phyloP scores from a whole-genome alignment of 257 asterid species.

The Lantana camara region DNA sequence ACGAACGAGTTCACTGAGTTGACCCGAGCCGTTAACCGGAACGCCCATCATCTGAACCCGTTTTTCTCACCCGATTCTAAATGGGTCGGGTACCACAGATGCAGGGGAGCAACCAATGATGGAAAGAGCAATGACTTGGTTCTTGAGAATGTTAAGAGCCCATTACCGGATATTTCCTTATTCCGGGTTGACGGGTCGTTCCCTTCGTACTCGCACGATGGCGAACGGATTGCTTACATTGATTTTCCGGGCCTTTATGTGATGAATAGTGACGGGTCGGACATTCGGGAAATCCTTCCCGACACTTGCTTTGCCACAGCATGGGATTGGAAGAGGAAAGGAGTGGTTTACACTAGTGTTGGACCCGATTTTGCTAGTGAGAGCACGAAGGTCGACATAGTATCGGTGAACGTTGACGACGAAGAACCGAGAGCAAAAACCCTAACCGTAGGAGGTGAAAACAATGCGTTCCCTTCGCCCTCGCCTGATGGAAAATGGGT shows the following conservation, averaged over 20 bases:
- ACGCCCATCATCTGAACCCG: slow-evolving; percentile 77
- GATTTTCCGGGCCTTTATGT: slow-evolving; percentile 64
- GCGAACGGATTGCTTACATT: slow-evolving; percentile 66
- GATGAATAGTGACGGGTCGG: slow-evolving; percentile 81
- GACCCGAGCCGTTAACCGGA: slow-evolving; percentile 58
- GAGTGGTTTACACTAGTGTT: slow-evolving; percentile 74
- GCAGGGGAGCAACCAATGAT: slow-evolving; percentile 54
- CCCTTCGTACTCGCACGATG: slow-evolving; percentile 82
- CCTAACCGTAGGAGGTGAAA: slow-evolving; percentile 62
- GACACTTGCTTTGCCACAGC: slow-evolving; percentile 62
- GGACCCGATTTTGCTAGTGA: slow-evolving; percentile 78
- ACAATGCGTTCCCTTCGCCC: slow-evolving; percentile 88
- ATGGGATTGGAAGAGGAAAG: slow-evolving; percentile 86
- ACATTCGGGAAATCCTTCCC: slow-evolving; percentile 43
- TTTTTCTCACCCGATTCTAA: slow-evolving; percentile 65
- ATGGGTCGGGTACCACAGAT: slow-evolving; percentile 71
- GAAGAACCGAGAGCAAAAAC: slow-evolving; percentile 42
- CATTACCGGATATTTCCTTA: slow-evolving; percentile 54
- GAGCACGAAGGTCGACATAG: slow-evolving; percentile 69
- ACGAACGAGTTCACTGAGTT: slow-evolving; percentile 39
- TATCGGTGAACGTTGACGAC: slow-evolving; percentile 79
- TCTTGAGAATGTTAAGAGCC: slow-evolving; percentile 60
- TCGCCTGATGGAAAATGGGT: slow-evolving; percentile 94
- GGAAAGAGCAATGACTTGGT: slow-evolving; percentile 36
- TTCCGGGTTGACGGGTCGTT: slow-evolving; percentile 79